These are phyloP conservation scores for Trametes versicolor DNA, from an alignment of 1,284 basidiomycete species.

Conservation along the genomic window DNA sequence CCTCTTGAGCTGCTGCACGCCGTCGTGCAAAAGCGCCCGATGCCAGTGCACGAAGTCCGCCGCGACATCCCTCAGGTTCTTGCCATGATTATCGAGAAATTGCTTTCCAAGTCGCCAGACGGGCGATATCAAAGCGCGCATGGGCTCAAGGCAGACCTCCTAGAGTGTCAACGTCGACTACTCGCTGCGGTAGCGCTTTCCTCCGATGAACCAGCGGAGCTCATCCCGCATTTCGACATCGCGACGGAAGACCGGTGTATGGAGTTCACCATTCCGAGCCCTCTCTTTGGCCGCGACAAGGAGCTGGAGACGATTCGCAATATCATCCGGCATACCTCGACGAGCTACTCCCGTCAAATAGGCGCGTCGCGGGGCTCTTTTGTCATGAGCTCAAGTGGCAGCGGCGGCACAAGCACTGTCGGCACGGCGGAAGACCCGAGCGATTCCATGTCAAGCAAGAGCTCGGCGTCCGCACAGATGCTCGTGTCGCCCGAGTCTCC, in stretches of 20 bases:
- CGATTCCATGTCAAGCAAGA: slow-evolving; percentile 57
- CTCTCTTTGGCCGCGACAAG: slow-evolving; percentile 74
- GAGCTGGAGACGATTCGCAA: slow-evolving; percentile 72
- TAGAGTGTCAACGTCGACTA: slow-evolving; percentile 71
- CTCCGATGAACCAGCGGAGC: slow-evolving; percentile 68
- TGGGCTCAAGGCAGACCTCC: slow-evolving; percentile 70
- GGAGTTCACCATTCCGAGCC: slow-evolving; percentile 74
- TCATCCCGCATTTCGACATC: slow-evolving; percentile 74
- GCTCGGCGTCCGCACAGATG: slow-evolving; percentile 46
- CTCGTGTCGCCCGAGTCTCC: slow-evolving; percentile 34
- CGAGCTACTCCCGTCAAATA: slow-evolving; percentile 66
- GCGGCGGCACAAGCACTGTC: slow-evolving; percentile 45
- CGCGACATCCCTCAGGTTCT: slow-evolving; percentile 75
- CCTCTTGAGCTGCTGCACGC: slow-evolving; percentile 72
- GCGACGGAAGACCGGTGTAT: slow-evolving; percentile 68
- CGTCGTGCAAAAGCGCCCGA: slow-evolving; percentile 74
- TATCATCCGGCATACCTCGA: slow-evolving; percentile 71
- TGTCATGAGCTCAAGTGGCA: slow-evolving; percentile 49
- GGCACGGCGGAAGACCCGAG: slow-evolving; percentile 51
- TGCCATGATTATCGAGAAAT: slow-evolving; percentile 76
- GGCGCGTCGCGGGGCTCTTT: slow-evolving; percentile 54
- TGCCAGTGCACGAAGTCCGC: slow-evolving; percentile 79
- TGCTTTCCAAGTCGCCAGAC: slow-evolving; percentile 72
- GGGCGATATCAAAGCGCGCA: slow-evolving; percentile 73
- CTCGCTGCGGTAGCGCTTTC: slow-evolving; percentile 64